phyloP scores from a whole-genome alignment of 805 yeast genomes.

The Cyberlindnera galapagoensis region DNA sequence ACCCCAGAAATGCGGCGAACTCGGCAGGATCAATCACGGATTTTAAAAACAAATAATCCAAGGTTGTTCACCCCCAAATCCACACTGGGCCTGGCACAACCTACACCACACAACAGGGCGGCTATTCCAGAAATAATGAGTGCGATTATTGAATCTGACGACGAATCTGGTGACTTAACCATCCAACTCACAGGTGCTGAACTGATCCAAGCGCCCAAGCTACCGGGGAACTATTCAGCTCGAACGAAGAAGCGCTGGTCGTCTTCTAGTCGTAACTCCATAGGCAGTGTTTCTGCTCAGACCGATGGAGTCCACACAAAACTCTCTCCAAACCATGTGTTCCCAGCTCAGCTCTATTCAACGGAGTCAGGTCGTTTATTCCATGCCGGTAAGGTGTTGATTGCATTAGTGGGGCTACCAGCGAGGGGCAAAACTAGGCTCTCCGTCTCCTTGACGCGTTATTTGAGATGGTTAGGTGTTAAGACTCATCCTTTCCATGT shows the following conservation, averaged over 20 bases:
- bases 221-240: slow-evolving; percentile 49
- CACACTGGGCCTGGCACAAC: too few species aligned
- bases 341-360: slow-evolving; percentile 90
- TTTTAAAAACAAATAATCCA: too few species aligned
- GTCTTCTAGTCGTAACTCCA: slow-evolving; percentile 12
- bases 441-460: slow-evolving; percentile 86
- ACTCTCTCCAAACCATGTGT: slow-evolving; percentile 55
- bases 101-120: too few species aligned
- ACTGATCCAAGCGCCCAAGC: slow-evolving; percentile 34
- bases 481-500: slow-evolving; percentile 86
- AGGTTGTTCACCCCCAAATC: too few species aligned
- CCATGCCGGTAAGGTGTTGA: slow-evolving; percentile 92
- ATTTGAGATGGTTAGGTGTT: slow-evolving; percentile 94
- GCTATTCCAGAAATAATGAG: slow-evolving; percentile 19
- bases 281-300: slow-evolving; percentile 13
- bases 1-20: too few species aligned
- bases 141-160: slow-evolving; percentile 26
- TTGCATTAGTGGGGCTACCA: slow-evolving; percentile 86
- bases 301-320: slow-evolving; percentile 64
- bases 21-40: too few species aligned
- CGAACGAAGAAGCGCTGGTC: slow-evolving; percentile 49
- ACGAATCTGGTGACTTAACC: slow-evolving; percentile 20
- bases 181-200: slow-evolving; percentile 21
- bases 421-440: slow-evolving; percentile 94
- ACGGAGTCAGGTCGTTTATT: slow-evolving; percentile 89